These are phyloP conservation scores for Ceratocystis destructans DNA, from an alignment of 2,329 filamentous ascomycete species.

Conservation along the genomic window DNA sequence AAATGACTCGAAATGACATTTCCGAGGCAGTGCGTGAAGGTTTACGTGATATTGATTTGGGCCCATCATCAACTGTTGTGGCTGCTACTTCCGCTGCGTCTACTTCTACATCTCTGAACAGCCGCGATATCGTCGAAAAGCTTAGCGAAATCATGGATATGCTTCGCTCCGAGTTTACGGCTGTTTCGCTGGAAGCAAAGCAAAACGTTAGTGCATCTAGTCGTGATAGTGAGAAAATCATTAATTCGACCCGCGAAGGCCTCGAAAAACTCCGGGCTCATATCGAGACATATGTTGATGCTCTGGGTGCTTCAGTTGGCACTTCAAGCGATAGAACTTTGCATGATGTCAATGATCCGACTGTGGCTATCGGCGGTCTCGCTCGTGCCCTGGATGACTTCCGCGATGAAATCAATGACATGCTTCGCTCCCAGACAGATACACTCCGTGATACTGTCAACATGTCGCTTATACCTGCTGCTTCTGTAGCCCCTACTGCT, in stretches of 20 bases:
- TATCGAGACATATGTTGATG: constrained; percentile 69
- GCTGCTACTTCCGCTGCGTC: constrained; percentile 19
- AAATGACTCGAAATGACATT: constrained; percentile 46
- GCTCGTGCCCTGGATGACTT: constrained; percentile 47
- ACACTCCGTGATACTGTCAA: constrained; percentile 67
- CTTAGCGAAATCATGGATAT: constrained; percentile 52
- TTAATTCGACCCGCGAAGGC: constrained; percentile 78
- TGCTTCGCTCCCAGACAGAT: constrained; percentile 70
- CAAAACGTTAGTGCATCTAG: constrained; percentile 68
- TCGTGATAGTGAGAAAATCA: constrained; percentile 71
- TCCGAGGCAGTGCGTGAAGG: constrained; percentile 50
- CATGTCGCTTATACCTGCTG: constrained; percentile 48
- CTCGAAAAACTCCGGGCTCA: constrained; percentile 67
- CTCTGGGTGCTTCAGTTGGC: constrained; percentile 37
- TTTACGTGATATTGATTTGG: constrained; percentile 37
- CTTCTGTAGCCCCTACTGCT: constrained; percentile 26
- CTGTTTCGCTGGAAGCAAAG: constrained; percentile 51
- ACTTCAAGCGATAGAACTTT: constrained; percentile 26
- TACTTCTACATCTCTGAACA: constrained; percentile 23
- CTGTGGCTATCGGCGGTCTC: constrained; percentile 47
- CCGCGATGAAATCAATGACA: constrained; percentile 51
- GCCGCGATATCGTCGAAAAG: constrained; percentile 39
- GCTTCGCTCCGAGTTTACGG: constrained; percentile 45
- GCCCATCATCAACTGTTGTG: constrained; percentile 25
- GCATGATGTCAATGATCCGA: constrained; percentile 60